Base-by-base conservation (phyloP, 1,284 basidiomycete species). In the Papiliotrema fonsecae region DNA sequence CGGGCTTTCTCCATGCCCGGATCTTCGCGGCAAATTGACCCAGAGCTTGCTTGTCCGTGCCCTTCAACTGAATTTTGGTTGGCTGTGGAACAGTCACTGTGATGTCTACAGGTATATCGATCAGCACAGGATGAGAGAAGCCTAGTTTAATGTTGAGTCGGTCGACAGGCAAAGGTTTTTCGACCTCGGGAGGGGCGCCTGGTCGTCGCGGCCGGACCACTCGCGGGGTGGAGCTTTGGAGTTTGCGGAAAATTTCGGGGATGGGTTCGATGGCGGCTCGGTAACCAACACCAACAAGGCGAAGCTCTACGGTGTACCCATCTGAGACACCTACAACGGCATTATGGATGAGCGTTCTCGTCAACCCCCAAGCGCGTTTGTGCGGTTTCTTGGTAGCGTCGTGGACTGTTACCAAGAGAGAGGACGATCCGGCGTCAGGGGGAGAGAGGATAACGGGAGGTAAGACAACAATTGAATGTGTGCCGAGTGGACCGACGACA, bases 231-330 rank as follows among this genome's bases (percentile, higher is more conserved):
- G 55, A 54, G 6, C 52, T 57, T 47, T 63, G 61, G n/a, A 69
- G 54, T 7, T 66, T 62, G 9, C 62, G 57, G 51, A 70, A 67
- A 11, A 65, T 57, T 31, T 64, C 45, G n/a, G 90, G 88, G 62
- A 93, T 88, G 1, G 82, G 78, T 75, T 98, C 94, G 48, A 98
- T 73, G 2, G 82, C 81, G 3, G 85, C 93, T 66, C 94, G 81
- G 75, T 92, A 98, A 2, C 94, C 94, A 35, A 98, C 93, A 31
- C 94, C 96, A 51, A 97, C 94, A 50, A 98, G 81, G 58, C 85
- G 85, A 19, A 98, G 72, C 13, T 87, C 83, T 7, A 88, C 79
- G 0, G 79, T 80, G 75, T 91, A 97, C 1, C 93, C 93, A 54
- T 85, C 81, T 1, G 87, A 85, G 75, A 97, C 92, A 43, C 96